Evolutionary conservation across 352 stramenopile genomes (phyloP), one percentile per base, ranked within the genome.

Genomic region (Globisporangium heterothallicum): DNA sequence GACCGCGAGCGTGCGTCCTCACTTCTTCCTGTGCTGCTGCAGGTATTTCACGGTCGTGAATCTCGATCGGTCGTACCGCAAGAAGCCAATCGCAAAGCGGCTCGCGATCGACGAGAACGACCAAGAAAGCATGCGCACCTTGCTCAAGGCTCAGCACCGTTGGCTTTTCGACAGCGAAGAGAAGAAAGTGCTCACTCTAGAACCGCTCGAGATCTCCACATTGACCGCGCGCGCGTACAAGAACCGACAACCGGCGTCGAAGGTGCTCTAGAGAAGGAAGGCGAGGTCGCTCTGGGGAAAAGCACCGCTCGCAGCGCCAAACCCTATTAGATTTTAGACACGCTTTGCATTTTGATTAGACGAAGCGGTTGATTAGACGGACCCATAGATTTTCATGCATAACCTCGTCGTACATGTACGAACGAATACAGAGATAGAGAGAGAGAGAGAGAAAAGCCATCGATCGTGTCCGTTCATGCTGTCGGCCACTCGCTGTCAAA

Each of bases 1-100:
- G n/a, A n/a, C n/a, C n/a, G n/a, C n/a, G n/a, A n/a, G n/a, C n/a
- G n/a, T n/a, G n/a, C n/a, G n/a, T n/a, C n/a, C n/a, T n/a, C n/a
- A n/a, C 14, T 6, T 18, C 16, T 56, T 3, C 22, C 5, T n/a
- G 25, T 49, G 13, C 14, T 45, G 1, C 21, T 30, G 4, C 18
- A 64, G 58, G 10, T 68, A 62, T 22, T 68, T 68, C 8, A 68
- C 49, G 21, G 59, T 64, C 30, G 42, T 68, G 42, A 64, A 68
- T 45, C 45, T 68, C n/a, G 60, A 68, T 44, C 41, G 42, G 21
- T 56, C 55, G 24, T 53, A 67, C 41, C 49, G 56, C 18, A 50
- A 62, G 29, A 54, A 54, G 42, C 43, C 50, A 26, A 67, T 67
- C 45, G 41, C 61, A 38, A 68, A 64, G 53, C 57, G 49, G 16